Evolutionary conservation across 2,329 filamentous ascomycete species (phyloP), one percentile per base, ranked within the genome.

Genomic region (Penicillium sp.): DNA sequence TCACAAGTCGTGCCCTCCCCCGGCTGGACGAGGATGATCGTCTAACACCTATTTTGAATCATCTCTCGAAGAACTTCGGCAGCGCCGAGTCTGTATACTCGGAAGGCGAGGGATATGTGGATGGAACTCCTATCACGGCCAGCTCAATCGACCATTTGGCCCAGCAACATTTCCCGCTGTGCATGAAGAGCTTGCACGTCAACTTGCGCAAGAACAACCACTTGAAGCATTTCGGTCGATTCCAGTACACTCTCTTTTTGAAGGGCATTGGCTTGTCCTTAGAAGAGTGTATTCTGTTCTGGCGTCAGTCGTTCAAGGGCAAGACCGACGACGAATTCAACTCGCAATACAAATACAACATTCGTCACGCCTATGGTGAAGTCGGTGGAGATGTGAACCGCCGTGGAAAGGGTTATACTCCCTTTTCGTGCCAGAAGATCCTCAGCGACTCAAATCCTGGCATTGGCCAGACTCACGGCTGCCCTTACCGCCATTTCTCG

Each of bases 291-390:
- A 80, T 99, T 19, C 61, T 89, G 11, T 99, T 99, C 76, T 99
- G 93, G 93, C 85, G 93, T 10, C 80, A 83, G 54, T 78, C 80
- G 25, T 97, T 99, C 80, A 84, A 83, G 67, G 87, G 89, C 58
- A 83, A 95, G 56, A 91, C 88, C 0, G 93, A 97, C 64, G 92
- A 97, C 63, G 86, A 86, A 30, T 99, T 97, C 79, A 95, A 95
- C 72, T 97, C 96, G 66, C 90, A 96, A 67, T 97, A 99, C 74
- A 82, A 88, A 37, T 99, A 99, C 79, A 97, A 99, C 68, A 82
- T 97, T 50, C 87, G 91, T n/a, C 92, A 99, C 77, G 72, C 79
- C 0, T 99, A 97, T 68, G 93, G 93, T 58, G 92, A 97, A 63
- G 93, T 97, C 0, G 93, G 93, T 46, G 92, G 92, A 50, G 92